phyloP scores from a whole-genome alignment of 768 basidiomycete species.

The Termitomyces sp. region DNA sequence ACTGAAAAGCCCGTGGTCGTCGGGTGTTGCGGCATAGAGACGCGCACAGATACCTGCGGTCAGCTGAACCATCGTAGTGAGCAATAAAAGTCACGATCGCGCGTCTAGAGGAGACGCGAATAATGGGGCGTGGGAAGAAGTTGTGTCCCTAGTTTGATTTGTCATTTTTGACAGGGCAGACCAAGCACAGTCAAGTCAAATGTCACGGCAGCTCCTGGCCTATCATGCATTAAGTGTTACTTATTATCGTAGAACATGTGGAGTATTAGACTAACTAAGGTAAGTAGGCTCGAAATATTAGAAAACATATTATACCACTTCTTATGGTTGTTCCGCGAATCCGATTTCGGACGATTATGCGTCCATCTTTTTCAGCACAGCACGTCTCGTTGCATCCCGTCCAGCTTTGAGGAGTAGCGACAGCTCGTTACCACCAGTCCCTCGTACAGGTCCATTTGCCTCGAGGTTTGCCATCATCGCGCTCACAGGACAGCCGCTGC shows the following conservation, averaged over 20 bases:
- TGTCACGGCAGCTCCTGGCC: slow-evolving; percentile 2
- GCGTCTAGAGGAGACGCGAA: slow-evolving; percentile 16
- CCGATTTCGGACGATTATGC: background rate
- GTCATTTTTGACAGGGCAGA: background rate
- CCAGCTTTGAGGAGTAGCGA: slow-evolving; percentile 82
- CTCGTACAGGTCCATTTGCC: slow-evolving; percentile 50
- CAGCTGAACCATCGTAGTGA: slow-evolving; percentile 33
- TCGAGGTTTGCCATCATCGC: slow-evolving; percentile 49
- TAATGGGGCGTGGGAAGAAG: slow-evolving; percentile 13
- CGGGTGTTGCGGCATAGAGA: slow-evolving; percentile 38
- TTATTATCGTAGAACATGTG: slow-evolving; percentile 5
- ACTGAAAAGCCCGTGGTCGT: slow-evolving; percentile 38
- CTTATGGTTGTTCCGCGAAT: background rate
- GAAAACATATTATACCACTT: slow-evolving; percentile 5
- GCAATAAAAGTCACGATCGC: slow-evolving; percentile 3
- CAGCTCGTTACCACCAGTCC: slow-evolving; percentile 88
- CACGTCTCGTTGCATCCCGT: slow-evolving; percentile 76
- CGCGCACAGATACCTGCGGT: slow-evolving; percentile 50
- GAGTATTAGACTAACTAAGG: slow-evolving; percentile 14
- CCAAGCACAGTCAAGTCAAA: background rate
- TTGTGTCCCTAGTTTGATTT: background rate
- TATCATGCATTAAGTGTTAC: background rate
- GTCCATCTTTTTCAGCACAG: slow-evolving; percentile 39
- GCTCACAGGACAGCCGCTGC: slow-evolving; percentile 44
- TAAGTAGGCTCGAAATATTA: slow-evolving; percentile 8